A percentile compares a stretch with the other conserved stretches of the same genome.
Conservation (phyloP, 768 basidiomycete species). For the Zangia roseola region DNA sequence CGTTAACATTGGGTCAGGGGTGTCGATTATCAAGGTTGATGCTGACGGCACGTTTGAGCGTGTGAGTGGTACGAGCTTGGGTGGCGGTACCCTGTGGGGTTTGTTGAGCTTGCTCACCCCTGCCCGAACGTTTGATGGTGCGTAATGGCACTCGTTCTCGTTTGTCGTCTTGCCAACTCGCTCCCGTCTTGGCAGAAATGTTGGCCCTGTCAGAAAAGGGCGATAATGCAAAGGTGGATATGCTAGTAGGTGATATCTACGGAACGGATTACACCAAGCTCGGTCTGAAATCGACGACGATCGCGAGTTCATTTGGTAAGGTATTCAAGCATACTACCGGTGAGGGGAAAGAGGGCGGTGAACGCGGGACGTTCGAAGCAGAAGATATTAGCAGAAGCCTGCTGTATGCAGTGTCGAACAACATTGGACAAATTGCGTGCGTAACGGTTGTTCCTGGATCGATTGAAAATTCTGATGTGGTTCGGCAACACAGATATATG, state of each 20-base stretch:
- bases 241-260: conserved; percentile 99
- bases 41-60: conserved; percentile 95
- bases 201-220: conserved; percentile 89
- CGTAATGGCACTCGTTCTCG: conserved; percentile 32
- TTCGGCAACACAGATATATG: conserved; percentile 63
- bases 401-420: conserved; percentile 96
- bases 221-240: conserved; percentile 92
- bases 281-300: conserved; percentile 96
- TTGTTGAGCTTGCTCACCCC: conserved; percentile 92
- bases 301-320: conserved; percentile 97
- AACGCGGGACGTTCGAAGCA: conserved; percentile 75
- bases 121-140: conserved; percentile 93
- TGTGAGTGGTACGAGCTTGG: conserved; percentile 94
- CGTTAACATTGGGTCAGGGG: conserved; percentile 97
- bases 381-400: conserved; percentile 95
- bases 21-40: conserved; percentile 96
- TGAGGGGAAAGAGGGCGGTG: conserved; percentile 28
- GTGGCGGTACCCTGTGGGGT: conserved; percentile 98
- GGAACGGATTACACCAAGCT: conserved; percentile 96
- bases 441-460: conserved; percentile 36
- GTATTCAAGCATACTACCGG: conserved; percentile 85
- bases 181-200: conserved; percentile 69
- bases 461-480: conserved; percentile 12
- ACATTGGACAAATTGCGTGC: conserved; percentile 99
- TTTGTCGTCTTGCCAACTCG: not conserved